These are phyloP conservation scores for Aspergillus niger DNA, from an alignment of 2,329 filamentous ascomycete species.

Conservation along the genomic window DNA sequence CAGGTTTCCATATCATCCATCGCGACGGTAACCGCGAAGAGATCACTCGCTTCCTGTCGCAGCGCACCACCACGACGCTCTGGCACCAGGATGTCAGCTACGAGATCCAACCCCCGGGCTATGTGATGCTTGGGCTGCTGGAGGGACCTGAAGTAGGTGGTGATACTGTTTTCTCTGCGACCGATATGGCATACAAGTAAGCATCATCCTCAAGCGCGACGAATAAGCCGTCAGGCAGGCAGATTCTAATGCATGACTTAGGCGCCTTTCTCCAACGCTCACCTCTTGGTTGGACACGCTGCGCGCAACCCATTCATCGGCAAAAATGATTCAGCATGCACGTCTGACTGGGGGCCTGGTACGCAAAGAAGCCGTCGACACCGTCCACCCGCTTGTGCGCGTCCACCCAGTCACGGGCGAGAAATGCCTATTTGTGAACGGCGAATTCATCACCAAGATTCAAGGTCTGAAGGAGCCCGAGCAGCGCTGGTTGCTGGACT, in stretches of 20 bases:
- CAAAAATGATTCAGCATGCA: conserved; percentile 49
- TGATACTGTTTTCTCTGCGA: conserved; percentile 51
- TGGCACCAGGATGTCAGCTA: conserved; percentile 55
- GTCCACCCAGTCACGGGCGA: conserved; percentile 53
- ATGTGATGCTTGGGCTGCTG: conserved; percentile 52
- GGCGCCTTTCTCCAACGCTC: conserved; percentile 55
- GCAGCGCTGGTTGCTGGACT: conserved; percentile 49
- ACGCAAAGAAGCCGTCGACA: conserved; percentile 48
- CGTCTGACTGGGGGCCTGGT: conserved; percentile 47
- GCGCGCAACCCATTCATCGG: conserved; percentile 43
- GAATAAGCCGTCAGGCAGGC: conserved; percentile 4
- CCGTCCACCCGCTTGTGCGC: conserved; percentile 49
- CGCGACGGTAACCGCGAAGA: conserved; percentile 48
- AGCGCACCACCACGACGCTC: conserved; percentile 49
- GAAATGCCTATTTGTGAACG: conserved; percentile 52
- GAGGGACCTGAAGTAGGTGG: conserved; percentile 54
- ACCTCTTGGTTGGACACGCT: conserved; percentile 39
- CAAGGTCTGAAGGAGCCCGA: conserved; percentile 52
- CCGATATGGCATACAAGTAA: conserved; percentile 49
- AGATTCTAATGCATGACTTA: conserved; percentile 13
- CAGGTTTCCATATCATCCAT: conserved; percentile 51
- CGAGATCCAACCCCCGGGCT: conserved; percentile 51
- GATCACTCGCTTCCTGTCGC: conserved; percentile 46
- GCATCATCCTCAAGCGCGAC: conserved; percentile 12
- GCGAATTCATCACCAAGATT: conserved; percentile 52